Conservation (phyloP, 805 yeast genomes). For the Monosporozyma unispora region DNA sequence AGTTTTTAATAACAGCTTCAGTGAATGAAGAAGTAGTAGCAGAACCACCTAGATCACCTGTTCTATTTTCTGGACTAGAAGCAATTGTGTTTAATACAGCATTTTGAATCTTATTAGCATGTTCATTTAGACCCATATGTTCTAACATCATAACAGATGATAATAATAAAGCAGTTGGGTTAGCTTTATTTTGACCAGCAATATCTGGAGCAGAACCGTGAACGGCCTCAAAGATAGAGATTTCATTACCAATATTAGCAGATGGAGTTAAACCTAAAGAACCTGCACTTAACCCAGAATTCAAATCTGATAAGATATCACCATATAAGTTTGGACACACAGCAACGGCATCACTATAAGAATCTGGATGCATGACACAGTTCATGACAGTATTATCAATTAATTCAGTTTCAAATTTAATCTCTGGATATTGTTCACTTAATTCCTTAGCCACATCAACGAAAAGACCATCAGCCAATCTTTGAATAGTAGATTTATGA, state of each 20-base stretch:
- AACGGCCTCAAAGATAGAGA: constrained; percentile 97
- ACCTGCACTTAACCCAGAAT: constrained; percentile 90
- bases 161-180: constrained; percentile 94
- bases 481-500: constrained; percentile 98
- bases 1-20: constrained; percentile 68
- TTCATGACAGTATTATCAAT: constrained; percentile 92
- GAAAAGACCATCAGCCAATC: constrained; percentile 94
- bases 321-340: constrained; percentile 99
- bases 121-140: constrained; percentile 83
- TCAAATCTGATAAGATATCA: constrained; percentile 96
- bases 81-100: constrained; percentile 88
- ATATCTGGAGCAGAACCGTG: constrained; percentile 99
- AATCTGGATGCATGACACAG: constrained; percentile 78
- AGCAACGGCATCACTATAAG: constrained; percentile 77
- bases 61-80: constrained; percentile 91
- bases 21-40: constrained; percentile 88
- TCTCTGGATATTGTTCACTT: constrained; percentile 85
- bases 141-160: constrained; percentile 98
- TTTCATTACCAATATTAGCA: constrained; percentile 98
- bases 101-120: constrained; percentile 77
- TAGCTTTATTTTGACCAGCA: constrained; percentile 97
- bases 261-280: constrained; percentile 98
- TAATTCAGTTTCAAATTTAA: constrained; percentile 73
- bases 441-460: constrained; percentile 85
- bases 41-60: constrained; percentile 84